Evolutionary conservation across 1,284 basidiomycete species (phyloP), one percentile per base, ranked within the genome.

Genomic region (Rhodotorula sp.): DNA sequence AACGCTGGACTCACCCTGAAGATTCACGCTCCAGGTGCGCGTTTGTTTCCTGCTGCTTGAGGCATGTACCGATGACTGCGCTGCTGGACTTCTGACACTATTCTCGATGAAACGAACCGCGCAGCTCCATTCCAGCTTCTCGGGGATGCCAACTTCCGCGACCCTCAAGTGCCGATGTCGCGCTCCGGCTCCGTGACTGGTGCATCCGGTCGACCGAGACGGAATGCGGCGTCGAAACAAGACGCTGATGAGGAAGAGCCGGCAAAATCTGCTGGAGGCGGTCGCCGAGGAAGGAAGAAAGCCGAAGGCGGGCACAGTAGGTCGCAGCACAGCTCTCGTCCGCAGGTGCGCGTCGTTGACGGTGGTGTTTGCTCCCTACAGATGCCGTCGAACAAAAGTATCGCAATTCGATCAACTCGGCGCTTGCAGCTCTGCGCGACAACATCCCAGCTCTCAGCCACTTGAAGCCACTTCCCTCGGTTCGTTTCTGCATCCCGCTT

Each of bases 351-450:
- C 53, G 24, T 8, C 12, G 24, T 33, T 5, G 15, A 29, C 3
- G 20, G n/a, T n/a, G 18, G 29, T 49, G 24, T 20, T n/a, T 12
- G 1, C 6, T 17, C 15, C 8, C 20, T n/a, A 8, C 61, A 77
- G 75, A 77, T 45, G 76, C 76, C 12, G 76, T 77, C 62, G 76
- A 77, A 60, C 74, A 75, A 54, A 69, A 76, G 57, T 77, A 77
- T 53, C 75, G 76, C 45, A 77, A 77, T 61, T 77, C 75, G 61
- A 77, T 77, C 70, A 77, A 77, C 66, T 73, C 73, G 30, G 71
- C 69, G 44, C 71, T 77, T 30, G 74, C 77, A 4, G 68, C 74
- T 17, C 68, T 77, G 20, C 71, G 74, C 17, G 77, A 77, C 60
- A 68, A 69, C 4, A 73, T 77, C 20, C 77, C 77, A 3, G 77